phyloP scores from a whole-genome alignment of 2,329 filamentous ascomycete species.

The Sarocladium brachiariae region DNA sequence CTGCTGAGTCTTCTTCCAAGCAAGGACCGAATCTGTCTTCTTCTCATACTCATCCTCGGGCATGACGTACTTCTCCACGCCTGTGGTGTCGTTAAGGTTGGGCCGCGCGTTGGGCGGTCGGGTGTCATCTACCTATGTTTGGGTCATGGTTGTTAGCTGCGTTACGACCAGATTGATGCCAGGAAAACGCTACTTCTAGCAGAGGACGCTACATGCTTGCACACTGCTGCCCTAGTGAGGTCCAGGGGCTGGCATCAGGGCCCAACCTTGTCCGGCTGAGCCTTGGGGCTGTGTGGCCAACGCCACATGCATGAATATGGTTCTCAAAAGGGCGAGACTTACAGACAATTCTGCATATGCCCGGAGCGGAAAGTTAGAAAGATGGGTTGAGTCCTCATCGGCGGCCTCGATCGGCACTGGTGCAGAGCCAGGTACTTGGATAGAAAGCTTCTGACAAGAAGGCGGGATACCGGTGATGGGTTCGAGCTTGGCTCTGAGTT shows the following conservation, averaged over 20 bases:
- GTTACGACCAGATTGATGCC: neutral
- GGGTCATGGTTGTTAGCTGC: neutral
- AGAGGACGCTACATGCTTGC: neutral
- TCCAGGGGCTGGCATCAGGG: neutral
- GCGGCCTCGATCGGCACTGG: slow-evolving; percentile 57
- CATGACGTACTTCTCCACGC: slow-evolving; percentile 85
- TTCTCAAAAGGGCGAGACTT: slow-evolving; percentile 35
- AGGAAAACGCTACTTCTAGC: neutral
- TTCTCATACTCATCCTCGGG: slow-evolving; percentile 79
- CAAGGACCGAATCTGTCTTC: slow-evolving; percentile 80
- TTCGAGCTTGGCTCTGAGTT: slow-evolving; percentile 82
- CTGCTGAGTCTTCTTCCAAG: slow-evolving; percentile 93
- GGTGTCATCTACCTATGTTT: slow-evolving; percentile 64
- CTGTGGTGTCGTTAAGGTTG: slow-evolving; percentile 74
- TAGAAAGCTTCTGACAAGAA: slow-evolving; percentile 64
- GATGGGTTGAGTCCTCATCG: slow-evolving; percentile 64
- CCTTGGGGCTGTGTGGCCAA: neutral
- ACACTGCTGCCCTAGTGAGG: neutral
- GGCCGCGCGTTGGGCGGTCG: slow-evolving; percentile 68
- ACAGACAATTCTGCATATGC: slow-evolving; percentile 76
- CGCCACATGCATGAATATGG: neutral
- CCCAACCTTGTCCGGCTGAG: slow-evolving; percentile 6
- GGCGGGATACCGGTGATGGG: slow-evolving; percentile 89
- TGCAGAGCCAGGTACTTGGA: slow-evolving; percentile 56
- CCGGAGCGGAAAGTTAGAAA: slow-evolving; percentile 59